phyloP scores from a whole-genome alignment of 495 filamentous ascomycete genomes.

The Astrocystis sublimbata region DNA sequence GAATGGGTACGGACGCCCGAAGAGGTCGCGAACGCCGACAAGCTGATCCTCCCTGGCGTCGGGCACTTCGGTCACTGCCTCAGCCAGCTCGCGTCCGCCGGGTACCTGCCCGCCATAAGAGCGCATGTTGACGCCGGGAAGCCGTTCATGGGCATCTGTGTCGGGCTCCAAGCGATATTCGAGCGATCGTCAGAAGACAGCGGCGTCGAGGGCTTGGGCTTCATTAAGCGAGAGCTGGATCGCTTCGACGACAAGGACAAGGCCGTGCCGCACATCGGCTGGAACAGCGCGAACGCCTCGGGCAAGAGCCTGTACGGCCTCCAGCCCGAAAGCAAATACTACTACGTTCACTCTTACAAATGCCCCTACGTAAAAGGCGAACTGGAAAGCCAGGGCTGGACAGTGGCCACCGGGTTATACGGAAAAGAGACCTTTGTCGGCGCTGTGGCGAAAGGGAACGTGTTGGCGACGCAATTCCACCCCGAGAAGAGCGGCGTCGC shows the following conservation, averaged over 20 bases:
- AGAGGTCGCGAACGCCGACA: conserved; percentile 84
- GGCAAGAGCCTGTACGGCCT: conserved; percentile 70
- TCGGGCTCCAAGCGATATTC: conserved; percentile 90
- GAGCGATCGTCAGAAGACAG: conserved; percentile 77
- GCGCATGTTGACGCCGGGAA: conserved; percentile 82
- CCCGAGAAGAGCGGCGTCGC: conserved; percentile 95
- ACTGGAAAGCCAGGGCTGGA: conserved; percentile 79
- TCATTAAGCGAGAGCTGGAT: conserved; percentile 69
- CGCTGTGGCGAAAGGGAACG: conserved; percentile 77
- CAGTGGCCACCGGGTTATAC: conserved; percentile 82
- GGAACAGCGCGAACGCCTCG: conserved; percentile 76
- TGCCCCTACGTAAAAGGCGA: conserved; percentile 70
- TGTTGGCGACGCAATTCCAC: conserved; percentile 95
- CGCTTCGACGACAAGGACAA: conserved; percentile 78
- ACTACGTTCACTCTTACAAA: conserved; percentile 96
- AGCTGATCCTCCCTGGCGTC: conserved; percentile 91
- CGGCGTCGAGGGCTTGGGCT: conserved; percentile 65
- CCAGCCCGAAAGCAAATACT: conserved; percentile 83
- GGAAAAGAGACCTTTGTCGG: conserved; percentile 90
- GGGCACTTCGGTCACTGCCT: conserved; percentile 98
- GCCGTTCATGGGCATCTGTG: conserved; percentile 97
- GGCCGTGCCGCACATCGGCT: conserved; percentile 95
- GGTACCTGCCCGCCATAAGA: conserved; percentile 77
- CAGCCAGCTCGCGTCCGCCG: conserved; percentile 72
- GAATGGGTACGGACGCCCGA: conserved; percentile 87